Base-by-base conservation (phyloP, 2,329 filamentous ascomycete species). In the Aciculosporium take region DNA sequence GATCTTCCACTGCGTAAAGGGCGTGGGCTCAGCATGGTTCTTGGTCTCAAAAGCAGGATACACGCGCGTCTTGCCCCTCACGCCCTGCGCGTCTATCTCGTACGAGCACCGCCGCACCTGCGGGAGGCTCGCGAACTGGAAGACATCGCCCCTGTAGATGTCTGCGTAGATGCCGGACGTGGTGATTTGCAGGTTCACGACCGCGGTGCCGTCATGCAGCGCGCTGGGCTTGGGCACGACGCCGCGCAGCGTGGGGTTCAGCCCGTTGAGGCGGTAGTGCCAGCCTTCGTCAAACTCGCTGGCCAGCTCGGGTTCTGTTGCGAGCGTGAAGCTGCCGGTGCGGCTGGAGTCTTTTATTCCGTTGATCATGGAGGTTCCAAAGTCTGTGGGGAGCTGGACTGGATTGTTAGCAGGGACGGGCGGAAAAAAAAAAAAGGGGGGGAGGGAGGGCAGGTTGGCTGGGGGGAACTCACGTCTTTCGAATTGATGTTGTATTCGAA, bases 201-300 rank as follows among this genome's bases (percentile, higher is more conserved):
- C 6, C 1, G 18, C 37, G 7, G n/a, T 7, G 2, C 37, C 29
- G n/a, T 31, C 20, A 2, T 32, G 7, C 10, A 39, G 3, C 4
- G 37, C 37, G 12, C 10, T 12, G 20, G 37, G 37, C 28, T 23
- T 23, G 12, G 37, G 37, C 5, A 31, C 13, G 15, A 39, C n/a
- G 20, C 37, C 37, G 28, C n/a, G 27, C 13, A 39, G 37, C 9
- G 27, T 31, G 2, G 37, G 37, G 17, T 39, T 15, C 5, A 39
- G 20, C 18, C 37, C 37, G 8, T 39, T 13, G 5, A 39, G 28
- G 9, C 37, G 37, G 28, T 39, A 39, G 28, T 39, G 37, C 17
- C 9, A 39, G 18, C 37, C 37, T 18, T 32, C 37, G 13, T 12
- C 1, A 13, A 39, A 39, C 7, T 24, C 27, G 9, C 28, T 31